phyloP scores from a whole-genome alignment of 2,329 filamentous ascomycete species.

The Cyphellophora europaea region DNA sequence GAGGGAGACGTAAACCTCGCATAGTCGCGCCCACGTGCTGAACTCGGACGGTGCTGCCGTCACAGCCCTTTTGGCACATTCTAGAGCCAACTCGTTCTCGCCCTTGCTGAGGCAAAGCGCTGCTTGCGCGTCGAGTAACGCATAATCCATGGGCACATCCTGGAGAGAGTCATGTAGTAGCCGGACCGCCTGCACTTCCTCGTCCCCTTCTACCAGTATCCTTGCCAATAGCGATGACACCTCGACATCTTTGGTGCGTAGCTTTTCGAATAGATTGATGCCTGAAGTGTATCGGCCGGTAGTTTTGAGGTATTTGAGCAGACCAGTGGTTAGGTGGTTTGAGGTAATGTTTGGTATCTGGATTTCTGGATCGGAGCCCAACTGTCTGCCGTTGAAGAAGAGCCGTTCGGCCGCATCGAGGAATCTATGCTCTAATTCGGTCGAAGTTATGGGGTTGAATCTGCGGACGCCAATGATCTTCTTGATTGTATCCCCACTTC shows the following conservation, averaged over 20 bases:
- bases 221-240: constrained; percentile 87
- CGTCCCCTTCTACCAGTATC: constrained; percentile 87
- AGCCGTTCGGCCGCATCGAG: constrained; percentile 86
- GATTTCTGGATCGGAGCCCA: constrained; percentile 93
- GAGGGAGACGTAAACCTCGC: constrained; percentile 85
- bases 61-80: constrained; percentile 88
- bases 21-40: constrained; percentile 87
- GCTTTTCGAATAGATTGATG: constrained; percentile 95
- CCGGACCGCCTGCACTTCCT: constrained; percentile 91
- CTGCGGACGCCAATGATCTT: constrained; percentile 95
- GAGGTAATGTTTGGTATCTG: constrained; percentile 96
- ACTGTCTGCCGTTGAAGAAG: constrained; percentile 90
- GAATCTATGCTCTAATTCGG: constrained; percentile 96
- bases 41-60: constrained; percentile 96
- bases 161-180: constrained; percentile 81
- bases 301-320: constrained; percentile 89
- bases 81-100: constrained; percentile 74
- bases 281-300: constrained; percentile 90
- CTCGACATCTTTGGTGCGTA: constrained; percentile 81
- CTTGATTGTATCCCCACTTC: constrained; percentile 85
- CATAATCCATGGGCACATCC: constrained; percentile 94
- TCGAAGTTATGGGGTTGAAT: constrained; percentile 96
- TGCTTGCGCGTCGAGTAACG: constrained; percentile 88
- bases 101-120: constrained; percentile 86
- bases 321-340: constrained; percentile 88